phyloP scores from a whole-genome alignment of 176 grass and related monocot genomes.

The Lolium rigidum region DNA sequence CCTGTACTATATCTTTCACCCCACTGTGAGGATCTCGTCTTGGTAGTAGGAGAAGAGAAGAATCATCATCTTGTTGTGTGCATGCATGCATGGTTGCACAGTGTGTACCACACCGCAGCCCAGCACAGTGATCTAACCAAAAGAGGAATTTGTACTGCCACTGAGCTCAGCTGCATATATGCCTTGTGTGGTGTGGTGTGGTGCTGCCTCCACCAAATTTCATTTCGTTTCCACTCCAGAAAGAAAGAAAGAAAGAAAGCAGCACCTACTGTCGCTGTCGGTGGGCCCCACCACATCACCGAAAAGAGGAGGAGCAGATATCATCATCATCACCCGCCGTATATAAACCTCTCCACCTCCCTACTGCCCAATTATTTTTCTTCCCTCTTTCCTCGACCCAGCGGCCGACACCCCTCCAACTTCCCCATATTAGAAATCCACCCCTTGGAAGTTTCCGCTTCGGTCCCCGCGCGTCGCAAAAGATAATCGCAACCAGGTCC shows the following conservation, averaged over 20 bases:
- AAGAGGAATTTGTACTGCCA: conserved; percentile 30
- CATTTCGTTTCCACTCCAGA: neutral
- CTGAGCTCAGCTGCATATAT: conserved; percentile 22
- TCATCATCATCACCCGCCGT: neutral
- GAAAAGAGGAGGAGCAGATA: conserved; percentile 18
- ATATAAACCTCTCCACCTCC: conserved; percentile 47
- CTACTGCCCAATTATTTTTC: conserved; percentile 36
- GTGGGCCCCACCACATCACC: conserved; percentile 17
- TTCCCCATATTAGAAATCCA: conserved; percentile 19
- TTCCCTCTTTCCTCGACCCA: neutral
- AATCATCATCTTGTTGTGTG: neutral
- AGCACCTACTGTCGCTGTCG: neutral
- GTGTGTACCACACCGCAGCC: neutral
- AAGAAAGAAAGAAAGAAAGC: neutral
- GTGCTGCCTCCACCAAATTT: conserved; percentile 16
- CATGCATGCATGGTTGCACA: neutral
- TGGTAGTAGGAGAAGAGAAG: neutral
- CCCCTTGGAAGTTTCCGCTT: conserved; percentile 43
- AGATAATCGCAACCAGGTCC: conserved; percentile 33
- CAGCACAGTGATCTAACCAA: conserved; percentile 14
- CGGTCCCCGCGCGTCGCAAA: conserved; percentile 19
- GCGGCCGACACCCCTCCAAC: neutral
- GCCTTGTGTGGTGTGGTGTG: neutral
- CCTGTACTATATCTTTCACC: neutral
- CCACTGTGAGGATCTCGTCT: neutral